Evolutionary conservation across 1,139 yeast genomes (phyloP).

Genomic region (Hansenula sp.): DNA sequence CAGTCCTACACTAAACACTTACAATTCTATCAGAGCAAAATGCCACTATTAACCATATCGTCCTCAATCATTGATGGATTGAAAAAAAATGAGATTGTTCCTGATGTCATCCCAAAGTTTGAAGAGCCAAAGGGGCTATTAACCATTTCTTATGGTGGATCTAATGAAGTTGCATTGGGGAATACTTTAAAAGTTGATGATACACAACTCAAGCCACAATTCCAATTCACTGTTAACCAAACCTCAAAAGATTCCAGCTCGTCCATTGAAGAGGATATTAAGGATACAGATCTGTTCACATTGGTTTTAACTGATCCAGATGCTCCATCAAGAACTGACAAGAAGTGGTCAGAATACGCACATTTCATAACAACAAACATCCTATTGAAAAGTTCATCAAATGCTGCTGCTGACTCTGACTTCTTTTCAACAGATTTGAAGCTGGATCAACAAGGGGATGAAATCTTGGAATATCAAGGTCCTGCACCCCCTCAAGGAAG

Average conservation of each 20-base stretch:
- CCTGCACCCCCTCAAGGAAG: conserved; percentile 89
- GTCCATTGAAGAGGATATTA: conserved; percentile 25
- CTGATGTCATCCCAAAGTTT: conserved; percentile 24
- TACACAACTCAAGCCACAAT: conserved; percentile 61
- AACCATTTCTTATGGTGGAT: conserved; percentile 43
- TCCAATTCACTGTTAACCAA: conserved; percentile 64
- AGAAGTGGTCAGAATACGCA: conserved; percentile 84
- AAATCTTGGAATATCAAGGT: conserved; percentile 54
- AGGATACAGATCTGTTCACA: conserved; percentile 52
- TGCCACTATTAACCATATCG: conserved; percentile 23
- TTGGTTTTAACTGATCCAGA: conserved; percentile 88
- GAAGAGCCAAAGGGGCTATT: conserved; percentile 23
- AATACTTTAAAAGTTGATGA: conserved; percentile 62
- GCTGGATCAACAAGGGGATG: conserved; percentile 20
- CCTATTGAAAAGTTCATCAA: conserved; percentile 17
- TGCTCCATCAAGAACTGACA: conserved; percentile 81
- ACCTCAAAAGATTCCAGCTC: conserved; percentile 31
- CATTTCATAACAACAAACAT: conserved; percentile 75
- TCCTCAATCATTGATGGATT: conserved; percentile 23
- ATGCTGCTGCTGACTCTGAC: neutral
- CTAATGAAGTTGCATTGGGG: conserved; percentile 73
- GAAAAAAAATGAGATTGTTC: conserved; percentile 22
- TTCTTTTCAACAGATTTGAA: conserved; percentile 16
- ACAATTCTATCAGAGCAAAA: conserved; percentile 3
- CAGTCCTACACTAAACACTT: neutral